These are phyloP conservation scores for Dactylonectria macrodidyma DNA, from an alignment of 2,329 filamentous ascomycete species.

Conservation along the genomic window DNA sequence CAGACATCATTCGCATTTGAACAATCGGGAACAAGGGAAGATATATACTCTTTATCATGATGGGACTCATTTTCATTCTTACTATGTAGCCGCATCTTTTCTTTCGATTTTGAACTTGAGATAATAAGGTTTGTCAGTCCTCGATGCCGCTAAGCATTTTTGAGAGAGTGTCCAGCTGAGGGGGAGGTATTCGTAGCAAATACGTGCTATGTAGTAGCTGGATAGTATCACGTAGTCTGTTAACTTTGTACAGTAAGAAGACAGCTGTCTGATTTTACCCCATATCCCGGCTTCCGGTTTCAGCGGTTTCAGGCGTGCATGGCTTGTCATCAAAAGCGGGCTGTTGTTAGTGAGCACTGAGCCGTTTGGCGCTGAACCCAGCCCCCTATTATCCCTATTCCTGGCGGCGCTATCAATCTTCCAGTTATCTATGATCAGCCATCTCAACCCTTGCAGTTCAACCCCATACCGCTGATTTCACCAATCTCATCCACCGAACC, in stretches of 20 bases:
- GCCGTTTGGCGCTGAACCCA: background rate
- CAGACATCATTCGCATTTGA: too few species aligned
- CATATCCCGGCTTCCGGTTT: background rate
- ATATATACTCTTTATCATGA: too few species aligned
- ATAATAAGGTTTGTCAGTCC: too few species aligned
- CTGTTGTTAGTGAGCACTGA: background rate
- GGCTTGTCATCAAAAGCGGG: background rate
- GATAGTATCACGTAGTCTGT: background rate
- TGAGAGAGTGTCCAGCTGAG: background rate
- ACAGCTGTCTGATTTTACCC: background rate
- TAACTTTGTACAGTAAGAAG: background rate
- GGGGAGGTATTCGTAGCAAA: background rate
- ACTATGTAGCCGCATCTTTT: too few species aligned
- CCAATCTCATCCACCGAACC: background rate
- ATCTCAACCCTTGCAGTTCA: conserved; percentile 14
- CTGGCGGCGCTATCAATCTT: conserved; percentile 17
- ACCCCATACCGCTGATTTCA: background rate
- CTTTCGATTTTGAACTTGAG: too few species aligned
- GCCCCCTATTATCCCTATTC: conserved; percentile 7
- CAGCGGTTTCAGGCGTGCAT: background rate
- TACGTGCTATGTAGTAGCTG: background rate
- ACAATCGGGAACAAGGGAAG: too few species aligned
- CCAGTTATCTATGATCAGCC: background rate
- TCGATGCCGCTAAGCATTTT: background rate
- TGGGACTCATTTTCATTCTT: too few species aligned